These are phyloP conservation scores for Colletotrichum abscissum DNA, from an alignment of 2,329 filamentous ascomycete genomes.

Conservation along the genomic window DNA sequence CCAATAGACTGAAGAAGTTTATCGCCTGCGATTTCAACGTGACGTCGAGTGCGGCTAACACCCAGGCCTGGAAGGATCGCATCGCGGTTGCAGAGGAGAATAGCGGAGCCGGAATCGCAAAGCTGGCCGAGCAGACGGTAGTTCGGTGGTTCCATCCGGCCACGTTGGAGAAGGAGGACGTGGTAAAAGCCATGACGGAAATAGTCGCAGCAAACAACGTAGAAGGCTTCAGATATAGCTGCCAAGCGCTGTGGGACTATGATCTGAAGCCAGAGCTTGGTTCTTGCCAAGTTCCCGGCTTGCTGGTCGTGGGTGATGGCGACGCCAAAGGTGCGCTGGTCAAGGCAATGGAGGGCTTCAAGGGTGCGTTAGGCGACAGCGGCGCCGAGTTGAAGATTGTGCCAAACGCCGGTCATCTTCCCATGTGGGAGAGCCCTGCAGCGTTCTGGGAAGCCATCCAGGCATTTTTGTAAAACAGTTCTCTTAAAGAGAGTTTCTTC, in stretches of 20 bases:
- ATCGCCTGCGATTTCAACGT: constrained; percentile 85
- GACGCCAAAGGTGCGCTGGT: constrained; percentile 80
- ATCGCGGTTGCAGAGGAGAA: constrained; percentile 72
- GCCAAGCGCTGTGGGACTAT: constrained; percentile 78
- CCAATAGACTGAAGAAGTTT: constrained; percentile 68
- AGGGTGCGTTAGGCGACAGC: constrained; percentile 62
- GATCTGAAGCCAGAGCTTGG: constrained; percentile 70
- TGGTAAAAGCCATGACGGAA: constrained; percentile 68
- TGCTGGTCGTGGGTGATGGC: constrained; percentile 78
- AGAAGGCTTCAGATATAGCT: constrained; percentile 74
- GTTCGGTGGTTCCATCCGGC: constrained; percentile 81
- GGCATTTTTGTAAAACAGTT: constrained; percentile 61
- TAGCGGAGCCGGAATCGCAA: constrained; percentile 67
- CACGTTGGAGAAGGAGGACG: constrained; percentile 56
- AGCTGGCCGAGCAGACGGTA: constrained; percentile 78
- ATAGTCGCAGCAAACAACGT: constrained; percentile 79
- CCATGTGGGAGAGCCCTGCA: constrained; percentile 81
- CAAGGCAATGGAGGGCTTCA: constrained; percentile 83
- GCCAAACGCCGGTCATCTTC: constrained; percentile 80
- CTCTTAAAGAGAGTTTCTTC: neutral
- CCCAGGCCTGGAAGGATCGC: constrained; percentile 82
- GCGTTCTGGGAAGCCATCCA: constrained; percentile 74
- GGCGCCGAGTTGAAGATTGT: constrained; percentile 73
- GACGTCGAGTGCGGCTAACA: constrained; percentile 78
- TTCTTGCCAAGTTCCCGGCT: constrained; percentile 65